Evolutionary conservation across 148 eudicot species (phyloP), one percentile per base, ranked within the genome.

Genomic region (Tetragonia tetragonoides): DNA sequence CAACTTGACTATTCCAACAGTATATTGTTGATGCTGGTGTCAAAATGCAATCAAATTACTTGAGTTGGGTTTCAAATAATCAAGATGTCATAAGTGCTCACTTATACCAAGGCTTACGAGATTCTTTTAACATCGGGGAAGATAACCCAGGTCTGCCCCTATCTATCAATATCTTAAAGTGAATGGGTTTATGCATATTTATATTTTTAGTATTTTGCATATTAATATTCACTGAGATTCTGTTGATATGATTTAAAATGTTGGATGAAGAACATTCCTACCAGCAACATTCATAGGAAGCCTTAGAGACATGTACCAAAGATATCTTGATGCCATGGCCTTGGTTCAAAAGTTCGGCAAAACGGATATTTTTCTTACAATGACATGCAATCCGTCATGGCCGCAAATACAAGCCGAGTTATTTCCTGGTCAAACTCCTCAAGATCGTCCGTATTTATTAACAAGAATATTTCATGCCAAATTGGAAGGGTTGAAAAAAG

Each of bases 341-440:
- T 69, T 69, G 56, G 56, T 69, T 4, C 28, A 69, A 46, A 21
- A 69, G 18, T 69, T 69, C n/a, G 37, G 73, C 37, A 44, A 69
- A 15, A 56, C 38, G 9, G 56, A 69, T 56, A 44, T 69, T 20
- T 69, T 28, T 28, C 34, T 28, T 28, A 28, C 34, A 28, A 28
- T 28, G 34, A 28, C 34, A 28, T 28, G 34, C 34, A 28, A 28
- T 28, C 1, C 34, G 34, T 28, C 34, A 28, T 28, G 34, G 34
- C 0, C 1, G 34, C 1, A 28, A 28, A 28, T 28, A 28, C 34
- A 28, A 28, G 34, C 34, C 34, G 34, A 28, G 34, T 28, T 28
- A 28, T 28, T 28, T 0, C 1, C 34, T 28, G 34, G 34, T 28
- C 34, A 28, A 28, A 28, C 34, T 46, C 20, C 73, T 69, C 74